These are phyloP conservation scores for Barbarea vulgaris DNA, from an alignment of 345 rosid genomes.

Conservation along the genomic window DNA sequence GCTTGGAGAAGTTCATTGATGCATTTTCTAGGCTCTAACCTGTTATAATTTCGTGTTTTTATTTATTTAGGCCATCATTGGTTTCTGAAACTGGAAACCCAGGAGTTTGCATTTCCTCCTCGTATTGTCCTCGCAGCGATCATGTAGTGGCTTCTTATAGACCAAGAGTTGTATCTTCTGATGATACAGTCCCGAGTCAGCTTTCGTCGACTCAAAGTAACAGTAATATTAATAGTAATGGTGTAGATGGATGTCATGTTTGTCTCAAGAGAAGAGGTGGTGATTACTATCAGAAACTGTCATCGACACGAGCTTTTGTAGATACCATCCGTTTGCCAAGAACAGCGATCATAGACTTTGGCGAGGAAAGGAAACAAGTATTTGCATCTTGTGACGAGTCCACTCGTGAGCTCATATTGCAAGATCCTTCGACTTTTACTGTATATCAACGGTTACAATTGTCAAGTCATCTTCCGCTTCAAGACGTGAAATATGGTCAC, in stretches of 20 bases:
- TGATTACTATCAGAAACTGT: constrained; percentile 48
- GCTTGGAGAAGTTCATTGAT: constrained; percentile 9
- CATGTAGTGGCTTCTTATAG: constrained; percentile 79
- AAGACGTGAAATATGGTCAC: constrained; percentile 57
- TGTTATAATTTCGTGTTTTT: background rate
- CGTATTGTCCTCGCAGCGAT: constrained; percentile 56
- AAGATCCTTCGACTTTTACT: constrained; percentile 59
- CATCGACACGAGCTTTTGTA: constrained; percentile 53
- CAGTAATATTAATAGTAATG: constrained; percentile 20
- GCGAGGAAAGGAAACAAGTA: constrained; percentile 47
- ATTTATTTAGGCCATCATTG: constrained; percentile 57
- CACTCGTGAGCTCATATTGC: constrained; percentile 56
- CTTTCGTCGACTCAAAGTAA: constrained; percentile 47
- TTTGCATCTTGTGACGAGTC: constrained; percentile 69
- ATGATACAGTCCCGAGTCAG: constrained; percentile 51
- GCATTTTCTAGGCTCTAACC: constrained; percentile 32
- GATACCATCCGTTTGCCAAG: constrained; percentile 68
- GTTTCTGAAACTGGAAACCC: constrained; percentile 57
- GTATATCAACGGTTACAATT: constrained; percentile 50
- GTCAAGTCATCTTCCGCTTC: constrained; percentile 51
- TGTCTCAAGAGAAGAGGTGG: constrained; percentile 53
- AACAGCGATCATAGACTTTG: constrained; percentile 57
- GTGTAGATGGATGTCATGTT: constrained; percentile 57
- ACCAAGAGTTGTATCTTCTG: constrained; percentile 55
- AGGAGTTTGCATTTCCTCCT: constrained; percentile 83